Percentiles rank a stretch among this genome's conserved stretches.
Evolutionary conservation across 2,329 filamentous ascomycete species (phyloP).

Genomic region (Trichoderma asperellum): DNA sequence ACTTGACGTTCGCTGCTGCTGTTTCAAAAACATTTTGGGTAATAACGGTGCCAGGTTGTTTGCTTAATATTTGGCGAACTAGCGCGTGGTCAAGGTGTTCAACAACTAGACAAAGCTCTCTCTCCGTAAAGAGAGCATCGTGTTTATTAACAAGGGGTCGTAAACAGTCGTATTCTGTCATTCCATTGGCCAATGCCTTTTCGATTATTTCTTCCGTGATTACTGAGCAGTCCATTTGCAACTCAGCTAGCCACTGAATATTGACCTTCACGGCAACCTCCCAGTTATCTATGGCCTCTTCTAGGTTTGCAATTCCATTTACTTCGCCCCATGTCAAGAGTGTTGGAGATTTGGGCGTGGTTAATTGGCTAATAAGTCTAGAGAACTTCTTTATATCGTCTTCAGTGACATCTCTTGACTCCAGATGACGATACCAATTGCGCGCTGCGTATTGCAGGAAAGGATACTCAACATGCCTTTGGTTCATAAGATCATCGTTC

Average conservation of each 20-base stretch:
- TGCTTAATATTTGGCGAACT: not conserved
- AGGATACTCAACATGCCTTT: not conserved
- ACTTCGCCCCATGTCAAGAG: slow-evolving; percentile 1
- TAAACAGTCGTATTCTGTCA: not conserved
- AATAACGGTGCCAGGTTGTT: not conserved
- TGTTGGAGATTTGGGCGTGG: not conserved
- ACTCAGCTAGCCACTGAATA: not conserved
- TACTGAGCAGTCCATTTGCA: not conserved
- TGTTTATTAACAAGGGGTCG: not conserved
- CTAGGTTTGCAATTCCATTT: not conserved
- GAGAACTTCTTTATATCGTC: not conserved
- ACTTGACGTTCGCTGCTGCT: not conserved
- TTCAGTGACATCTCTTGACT: not conserved
- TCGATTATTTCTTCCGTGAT: not conserved
- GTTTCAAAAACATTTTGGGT: not conserved
- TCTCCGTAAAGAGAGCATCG: not conserved
- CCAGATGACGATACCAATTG: not conserved
- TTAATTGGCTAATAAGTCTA: not conserved
- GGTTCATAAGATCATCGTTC: not conserved
- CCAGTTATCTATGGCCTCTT: not conserved
- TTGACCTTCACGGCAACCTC: not conserved
- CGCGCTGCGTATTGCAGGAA: slow-evolving; percentile 4
- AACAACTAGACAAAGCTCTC: not conserved
- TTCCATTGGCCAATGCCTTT: not conserved
- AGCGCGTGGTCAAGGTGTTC: not conserved